Evolutionary conservation across 2,329 filamentous ascomycete species (phyloP).

Genomic region (Rosellinia necatrix): DNA sequence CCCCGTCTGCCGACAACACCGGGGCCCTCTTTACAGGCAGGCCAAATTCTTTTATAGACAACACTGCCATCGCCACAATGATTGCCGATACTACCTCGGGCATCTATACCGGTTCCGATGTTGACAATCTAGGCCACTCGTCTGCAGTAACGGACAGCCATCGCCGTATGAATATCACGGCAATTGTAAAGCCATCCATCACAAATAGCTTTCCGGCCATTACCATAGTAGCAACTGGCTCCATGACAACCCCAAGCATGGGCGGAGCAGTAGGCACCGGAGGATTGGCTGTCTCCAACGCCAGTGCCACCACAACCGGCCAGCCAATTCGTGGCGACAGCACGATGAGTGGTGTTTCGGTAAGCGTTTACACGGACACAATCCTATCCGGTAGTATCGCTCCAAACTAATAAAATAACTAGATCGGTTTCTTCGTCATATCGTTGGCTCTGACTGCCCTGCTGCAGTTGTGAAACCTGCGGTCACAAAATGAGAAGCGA

Average conservation of each 20-base stretch:
- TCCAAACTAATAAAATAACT: constrained; percentile 20
- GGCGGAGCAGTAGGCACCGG: constrained; percentile 22
- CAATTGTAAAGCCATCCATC: neutral
- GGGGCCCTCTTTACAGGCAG: neutral
- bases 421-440: constrained; percentile 34
- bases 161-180: neutral
- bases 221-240: constrained; percentile 13
- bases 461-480: constrained; percentile 28
- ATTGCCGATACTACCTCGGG: neutral
- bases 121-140: neutral
- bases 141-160: neutral
- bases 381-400: neutral
- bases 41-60: constrained; percentile 5
- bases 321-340: constrained; percentile 29
- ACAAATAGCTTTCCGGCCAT: constrained; percentile 5
- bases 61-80: constrained; percentile 13
- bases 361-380: constrained; percentile 22
- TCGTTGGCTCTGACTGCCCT: constrained; percentile 31
- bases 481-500: neutral
- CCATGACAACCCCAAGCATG: constrained; percentile 7
- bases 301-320: constrained; percentile 25
- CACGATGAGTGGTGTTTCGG: constrained; percentile 31
- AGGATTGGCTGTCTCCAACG: constrained; percentile 24
- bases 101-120: neutral
- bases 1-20: neutral